Base-by-base conservation (phyloP, 2,329 filamentous ascomycete species). In the Colletotrichum simmondsii region DNA sequence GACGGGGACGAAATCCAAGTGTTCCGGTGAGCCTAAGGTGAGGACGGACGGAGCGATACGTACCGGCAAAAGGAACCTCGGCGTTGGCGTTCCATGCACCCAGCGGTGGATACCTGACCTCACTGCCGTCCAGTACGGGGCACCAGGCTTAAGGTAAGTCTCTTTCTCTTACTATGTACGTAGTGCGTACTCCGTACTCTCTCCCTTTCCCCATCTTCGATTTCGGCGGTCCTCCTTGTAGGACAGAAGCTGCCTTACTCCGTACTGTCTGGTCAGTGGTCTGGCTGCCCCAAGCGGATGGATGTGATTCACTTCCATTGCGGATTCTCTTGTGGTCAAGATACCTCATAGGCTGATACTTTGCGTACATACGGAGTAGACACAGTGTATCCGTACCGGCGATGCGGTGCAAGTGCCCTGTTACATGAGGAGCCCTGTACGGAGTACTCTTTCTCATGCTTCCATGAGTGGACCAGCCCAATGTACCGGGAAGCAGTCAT, bases 11-110 rank as follows among this genome's bases (percentile, higher is more conserved):
- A 26, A 58, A 30, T 63, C 62, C 49, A 62, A 37, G 64, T 63
- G 53, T 69, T 72, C 70, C 70, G 70, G 70, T 69, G 70, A 72
- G 65, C 69, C 42, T 72, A 72, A 72, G 59, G 70, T 72, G 35
- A 52, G 37, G 58, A 42, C 32, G 61, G 62, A 42, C 30, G 56
- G 28, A 49, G 22, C 53, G 58, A 60, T 69, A 72, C 46, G 66
- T 65, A 60, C 24, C 22, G 35, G 53, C 24, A 59, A 30, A 49
- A 37, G 61, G 5, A 64, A 37, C 42, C 60, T 62, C 61, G n/a
- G 28, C 49, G 30, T 30, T n/a, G n/a, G 14, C 49, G 30, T 30
- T 26, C 37, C 37, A 42, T 42, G n/a, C n/a, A 56, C 16, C 12
- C 14, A 56, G 16, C 19, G 28, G 61, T 64, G 49, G 28, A 32